phyloP scores from a whole-genome alignment of 2,329 filamentous ascomycete species.

The Aspergillus quadrilineatus region DNA sequence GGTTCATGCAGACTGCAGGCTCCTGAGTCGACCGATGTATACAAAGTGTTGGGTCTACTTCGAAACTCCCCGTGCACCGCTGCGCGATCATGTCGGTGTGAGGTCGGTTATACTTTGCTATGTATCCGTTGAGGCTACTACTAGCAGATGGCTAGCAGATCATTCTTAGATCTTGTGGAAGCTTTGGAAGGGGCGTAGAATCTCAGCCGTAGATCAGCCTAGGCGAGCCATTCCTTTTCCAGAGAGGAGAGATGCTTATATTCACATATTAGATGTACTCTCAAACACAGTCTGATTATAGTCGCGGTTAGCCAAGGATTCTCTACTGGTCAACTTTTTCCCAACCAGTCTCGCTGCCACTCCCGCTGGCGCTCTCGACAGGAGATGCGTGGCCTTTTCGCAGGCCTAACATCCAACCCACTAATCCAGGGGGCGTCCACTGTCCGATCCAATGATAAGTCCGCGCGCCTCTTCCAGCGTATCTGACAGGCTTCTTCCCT shows the following conservation, averaged over 20 bases:
- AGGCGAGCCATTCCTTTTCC: slow-evolving; percentile 3
- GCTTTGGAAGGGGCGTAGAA: not conserved
- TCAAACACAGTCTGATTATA: not conserved
- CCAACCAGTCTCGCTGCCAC: slow-evolving; percentile 14
- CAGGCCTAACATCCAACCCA: slow-evolving; percentile 93
- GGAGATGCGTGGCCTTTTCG: slow-evolving; percentile 37
- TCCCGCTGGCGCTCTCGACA: slow-evolving; percentile 20
- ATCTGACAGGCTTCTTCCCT: slow-evolving; percentile 58
- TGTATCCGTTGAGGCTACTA: no score
- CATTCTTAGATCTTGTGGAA: not conserved
- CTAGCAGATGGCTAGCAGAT: not conserved
- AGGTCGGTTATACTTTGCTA: not conserved
- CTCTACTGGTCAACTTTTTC: slow-evolving; percentile 13
- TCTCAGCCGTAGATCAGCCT: slow-evolving; percentile 1
- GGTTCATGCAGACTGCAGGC: no score
- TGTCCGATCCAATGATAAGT: slow-evolving; percentile 83
- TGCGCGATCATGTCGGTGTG: no score
- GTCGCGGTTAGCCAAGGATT: not conserved
- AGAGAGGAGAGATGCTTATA: slow-evolving; percentile 10
- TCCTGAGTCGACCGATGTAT: no score
- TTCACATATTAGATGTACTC: not conserved
- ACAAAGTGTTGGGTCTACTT: no score
- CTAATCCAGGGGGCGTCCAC: slow-evolving; percentile 72
- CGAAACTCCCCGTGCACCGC: no score
- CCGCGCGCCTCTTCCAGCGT: slow-evolving; percentile 79